A percentile compares a stretch with the other conserved stretches of the same genome.
Conservation (phyloP, 2,329 filamentous ascomycete genomes). For the Nemania sp. region DNA sequence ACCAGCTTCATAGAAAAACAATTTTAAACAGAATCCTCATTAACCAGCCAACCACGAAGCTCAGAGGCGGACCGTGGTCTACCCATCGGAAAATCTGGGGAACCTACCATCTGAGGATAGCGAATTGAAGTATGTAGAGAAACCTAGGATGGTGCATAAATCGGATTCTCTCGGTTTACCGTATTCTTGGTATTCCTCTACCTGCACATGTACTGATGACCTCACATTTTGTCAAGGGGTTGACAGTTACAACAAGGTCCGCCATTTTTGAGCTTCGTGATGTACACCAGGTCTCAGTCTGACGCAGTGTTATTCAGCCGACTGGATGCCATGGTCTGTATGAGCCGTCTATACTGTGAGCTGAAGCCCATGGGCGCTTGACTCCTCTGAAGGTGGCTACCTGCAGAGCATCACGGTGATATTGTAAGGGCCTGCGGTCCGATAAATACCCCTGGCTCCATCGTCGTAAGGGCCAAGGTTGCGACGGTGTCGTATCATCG, state of each 20-base stretch:
- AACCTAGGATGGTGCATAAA: conserved; percentile 3
- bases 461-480: conserved; percentile 31
- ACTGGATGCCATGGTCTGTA: conserved; percentile 22
- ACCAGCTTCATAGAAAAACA: conserved; percentile 16
- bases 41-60: conserved; percentile 20
- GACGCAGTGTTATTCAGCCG: conserved; percentile 33
- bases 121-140: conserved; percentile 4
- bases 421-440: conserved; percentile 44
- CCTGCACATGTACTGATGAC: conserved; percentile 8
- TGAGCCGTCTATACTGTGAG: conserved; percentile 24
- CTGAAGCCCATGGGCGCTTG: conserved; percentile 23
- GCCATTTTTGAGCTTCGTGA: not conserved
- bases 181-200: conserved; percentile 19
- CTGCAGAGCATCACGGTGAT: conserved; percentile 31
- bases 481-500: conserved; percentile 37
- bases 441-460: conserved; percentile 35
- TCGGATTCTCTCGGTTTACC: conserved; percentile 11
- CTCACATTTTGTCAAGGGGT: conserved; percentile 4
- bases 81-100: conserved; percentile 21
- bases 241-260: conserved; percentile 10
- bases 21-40: conserved; percentile 32
- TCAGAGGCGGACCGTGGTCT: conserved; percentile 16
- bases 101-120: conserved; percentile 13
- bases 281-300: conserved; percentile 14
- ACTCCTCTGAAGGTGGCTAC: conserved; percentile 22